A percentile compares a stretch with the other conserved stretches of the same genome.
phyloP scores from a whole-genome alignment of 352 stramenopile species.

The Phytophthora fragariaefolia region DNA sequence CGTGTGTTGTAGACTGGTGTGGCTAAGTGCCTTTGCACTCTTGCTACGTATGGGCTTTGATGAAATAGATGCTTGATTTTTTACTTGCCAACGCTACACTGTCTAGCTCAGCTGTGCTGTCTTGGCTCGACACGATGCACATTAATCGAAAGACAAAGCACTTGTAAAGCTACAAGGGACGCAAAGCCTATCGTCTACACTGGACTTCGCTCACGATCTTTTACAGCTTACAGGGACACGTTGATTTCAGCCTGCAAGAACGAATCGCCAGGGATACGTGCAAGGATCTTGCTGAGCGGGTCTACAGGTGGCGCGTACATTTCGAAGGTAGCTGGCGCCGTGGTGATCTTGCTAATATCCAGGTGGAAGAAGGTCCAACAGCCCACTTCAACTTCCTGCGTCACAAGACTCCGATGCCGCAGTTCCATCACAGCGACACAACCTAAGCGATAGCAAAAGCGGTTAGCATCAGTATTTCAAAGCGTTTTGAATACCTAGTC shows the following conservation, averaged over 20 bases:
- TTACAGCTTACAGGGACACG: constrained; percentile 74
- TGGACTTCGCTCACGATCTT: neutral
- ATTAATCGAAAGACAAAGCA: constrained; percentile 9
- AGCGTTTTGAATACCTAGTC: constrained; percentile 9
- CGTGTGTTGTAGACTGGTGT: constrained; percentile 77
- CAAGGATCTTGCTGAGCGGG: constrained; percentile 87
- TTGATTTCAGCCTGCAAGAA: constrained; percentile 92
- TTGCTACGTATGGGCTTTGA: constrained; percentile 15
- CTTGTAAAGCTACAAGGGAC: neutral
- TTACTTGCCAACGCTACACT: constrained; percentile 23
- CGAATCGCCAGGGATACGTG: constrained; percentile 84
- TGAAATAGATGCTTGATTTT: constrained; percentile 49
- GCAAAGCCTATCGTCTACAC: constrained; percentile 17
- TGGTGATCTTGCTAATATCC: constrained; percentile 90
- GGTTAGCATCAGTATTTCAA: too few relatives aligned
- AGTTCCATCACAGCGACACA: constrained; percentile 90
- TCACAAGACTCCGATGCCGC: constrained; percentile 82
- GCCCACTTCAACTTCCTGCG: constrained; percentile 86
- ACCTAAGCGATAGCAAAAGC: constrained; percentile 42
- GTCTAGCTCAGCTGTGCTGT: neutral
- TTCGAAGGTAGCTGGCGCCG: constrained; percentile 84
- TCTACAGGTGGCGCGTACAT: constrained; percentile 90
- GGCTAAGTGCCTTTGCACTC: constrained; percentile 1
- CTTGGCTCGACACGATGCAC: neutral
- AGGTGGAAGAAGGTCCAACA: constrained; percentile 92